Evolutionary conservation across 2,329 filamentous ascomycete genomes (phyloP).

Genomic region (Cladosporium sphaerospermum): DNA sequence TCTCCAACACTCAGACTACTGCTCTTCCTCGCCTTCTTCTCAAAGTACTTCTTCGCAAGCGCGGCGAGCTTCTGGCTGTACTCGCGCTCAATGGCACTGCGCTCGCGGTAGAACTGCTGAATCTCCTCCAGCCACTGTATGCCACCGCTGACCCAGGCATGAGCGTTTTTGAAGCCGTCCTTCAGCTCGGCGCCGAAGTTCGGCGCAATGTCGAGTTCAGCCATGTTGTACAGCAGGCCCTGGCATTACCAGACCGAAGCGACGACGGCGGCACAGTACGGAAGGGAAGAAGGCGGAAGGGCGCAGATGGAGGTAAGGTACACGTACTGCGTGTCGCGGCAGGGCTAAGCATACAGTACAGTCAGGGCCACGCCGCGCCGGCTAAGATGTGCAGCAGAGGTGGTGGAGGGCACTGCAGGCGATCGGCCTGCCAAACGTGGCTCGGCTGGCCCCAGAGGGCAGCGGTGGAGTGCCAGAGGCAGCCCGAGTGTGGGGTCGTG

Average conservation of each 20-base stretch:
- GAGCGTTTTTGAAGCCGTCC: constrained; percentile 96
- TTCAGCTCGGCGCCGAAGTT: constrained; percentile 93
- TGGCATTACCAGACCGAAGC: neutral
- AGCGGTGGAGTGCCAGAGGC: too few relatives aligned
- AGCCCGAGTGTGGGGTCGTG: too few relatives aligned
- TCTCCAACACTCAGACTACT: constrained; percentile 88
- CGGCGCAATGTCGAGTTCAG: constrained; percentile 73
- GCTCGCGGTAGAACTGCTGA: constrained; percentile 93
- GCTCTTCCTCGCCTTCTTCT: constrained; percentile 89
- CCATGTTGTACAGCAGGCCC: constrained; percentile 49
- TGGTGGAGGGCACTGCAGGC: too few relatives aligned
- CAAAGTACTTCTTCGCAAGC: constrained; percentile 92
- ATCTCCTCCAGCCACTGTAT: constrained; percentile 96
- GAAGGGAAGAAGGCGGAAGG: neutral
- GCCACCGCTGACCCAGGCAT: constrained; percentile 79
- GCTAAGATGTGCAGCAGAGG: neutral
- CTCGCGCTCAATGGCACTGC: constrained; percentile 91
- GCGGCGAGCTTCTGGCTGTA: constrained; percentile 82
- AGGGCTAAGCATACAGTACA: neutral
- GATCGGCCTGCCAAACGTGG: too few relatives aligned
- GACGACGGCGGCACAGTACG: neutral
- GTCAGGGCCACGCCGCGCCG: neutral
- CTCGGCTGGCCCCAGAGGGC: too few relatives aligned
- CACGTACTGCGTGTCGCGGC: neutral
- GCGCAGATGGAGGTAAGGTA: neutral